phyloP scores from a whole-genome alignment of 495 filamentous ascomycete species.

The Tuber umbilicatum region DNA sequence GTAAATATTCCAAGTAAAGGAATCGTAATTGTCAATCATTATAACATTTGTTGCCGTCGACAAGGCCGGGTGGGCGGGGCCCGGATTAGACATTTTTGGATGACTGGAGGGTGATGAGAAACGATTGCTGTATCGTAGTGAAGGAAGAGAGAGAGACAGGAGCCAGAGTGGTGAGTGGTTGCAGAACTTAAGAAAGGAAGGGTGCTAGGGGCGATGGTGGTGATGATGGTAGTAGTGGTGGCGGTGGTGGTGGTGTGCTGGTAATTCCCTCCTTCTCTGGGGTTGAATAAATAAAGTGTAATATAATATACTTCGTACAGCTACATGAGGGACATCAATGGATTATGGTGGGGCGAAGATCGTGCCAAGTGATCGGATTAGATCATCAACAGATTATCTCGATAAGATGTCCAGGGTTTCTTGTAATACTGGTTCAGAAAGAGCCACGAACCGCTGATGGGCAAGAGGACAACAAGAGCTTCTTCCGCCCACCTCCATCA shows the following conservation, averaged over 20 bases:
- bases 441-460: neutral
- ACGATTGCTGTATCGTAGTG: neutral
- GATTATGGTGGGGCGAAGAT: neutral
- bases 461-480: neutral
- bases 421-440: too few relatives aligned
- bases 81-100: neutral
- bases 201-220: neutral
- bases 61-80: conserved; percentile 48
- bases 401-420: neutral
- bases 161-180: neutral
- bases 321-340: neutral
- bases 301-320: too few relatives aligned
- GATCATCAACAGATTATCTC: neutral
- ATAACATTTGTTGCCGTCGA: conserved; percentile 80
- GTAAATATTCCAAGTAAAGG: conserved; percentile 98
- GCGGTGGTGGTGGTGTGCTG: neutral
- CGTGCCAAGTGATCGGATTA: neutral
- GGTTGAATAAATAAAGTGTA: too few relatives aligned
- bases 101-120: neutral
- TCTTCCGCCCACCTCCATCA: conserved; percentile 8
- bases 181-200: neutral
- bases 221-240: neutral
- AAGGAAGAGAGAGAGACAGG: neutral
- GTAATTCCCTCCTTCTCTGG: neutral
- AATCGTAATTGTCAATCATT: conserved; percentile 98